Base-by-base conservation (phyloP, 1,139 yeast genomes). In the Pichia cactophila region DNA sequence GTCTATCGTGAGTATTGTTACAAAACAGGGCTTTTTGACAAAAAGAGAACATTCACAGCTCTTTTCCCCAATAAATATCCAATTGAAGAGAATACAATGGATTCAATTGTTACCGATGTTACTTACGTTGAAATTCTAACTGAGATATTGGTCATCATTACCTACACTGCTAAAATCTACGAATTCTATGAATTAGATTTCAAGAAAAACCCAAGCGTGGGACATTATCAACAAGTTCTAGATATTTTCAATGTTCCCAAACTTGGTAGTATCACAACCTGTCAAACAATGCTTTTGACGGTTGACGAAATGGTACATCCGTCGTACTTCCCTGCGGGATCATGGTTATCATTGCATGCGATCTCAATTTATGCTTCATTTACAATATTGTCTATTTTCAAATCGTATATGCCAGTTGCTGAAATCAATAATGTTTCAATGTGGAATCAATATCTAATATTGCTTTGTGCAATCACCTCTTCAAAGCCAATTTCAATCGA, bases 61-160 rank as follows among this genome's bases (percentile, higher is more conserved):
- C 66, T 88, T 37, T 88, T 87, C 69, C 95, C 95, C 5, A 73
- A 74, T 20, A 68, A 69, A 16, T 78, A 76, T 60, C 95, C 96
- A 20, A 83, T 84, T 61, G 69, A 69, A 48, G 82, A 81, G 42
- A 63, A 74, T 42, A 81, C 92, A 1, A 76, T 86, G 58, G 96
- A 87, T 61, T 83, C 95, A 0, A 73, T 82, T 46, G 86, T 86
- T 26, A 79, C 80, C 55, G 87, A 83, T 56, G 86, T 82, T 56
- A 72, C 75, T 2, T 71, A 85, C 55, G 88, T 83, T 41, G 97
- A 88, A 63, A 71, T 86, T 3, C 68, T 88, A 52, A 71, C 85
- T 47, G 97, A 88, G 62, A 62, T 86, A 48, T 73, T 84, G 20
- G 73, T 83, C 8, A 69, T 83, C 23, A 80, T 83, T 52, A 69